Conservation (phyloP, 805 yeast genomes). For the Metschnikowia baotianmanensis region DNA sequence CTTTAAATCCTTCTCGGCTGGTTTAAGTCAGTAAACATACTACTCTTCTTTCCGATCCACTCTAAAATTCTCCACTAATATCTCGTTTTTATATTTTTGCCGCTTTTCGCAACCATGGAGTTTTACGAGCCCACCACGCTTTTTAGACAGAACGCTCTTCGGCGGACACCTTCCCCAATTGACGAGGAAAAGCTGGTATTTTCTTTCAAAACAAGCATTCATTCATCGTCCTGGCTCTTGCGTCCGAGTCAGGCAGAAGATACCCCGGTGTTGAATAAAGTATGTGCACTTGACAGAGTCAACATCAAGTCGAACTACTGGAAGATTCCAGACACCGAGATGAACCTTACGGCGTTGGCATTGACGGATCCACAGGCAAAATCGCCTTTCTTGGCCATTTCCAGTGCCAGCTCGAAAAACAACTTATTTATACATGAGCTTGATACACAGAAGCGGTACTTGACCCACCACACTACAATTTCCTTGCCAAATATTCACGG, state of each 20-base stretch:
- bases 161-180: constrained; percentile 7
- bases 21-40: too few species aligned
- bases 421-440: constrained; percentile 54
- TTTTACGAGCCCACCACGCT: constrained; percentile 41
- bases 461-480: constrained; percentile 60
- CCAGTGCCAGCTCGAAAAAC: constrained; percentile 44
- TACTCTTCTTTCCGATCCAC: background rate
- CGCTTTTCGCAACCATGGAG: constrained; percentile 18
- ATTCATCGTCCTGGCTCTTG: constrained; percentile 30
- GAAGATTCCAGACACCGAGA: constrained; percentile 43
- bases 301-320: constrained; percentile 45
- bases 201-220: constrained; percentile 6
- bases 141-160: constrained; percentile 41
- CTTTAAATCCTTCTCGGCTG: too few species aligned
- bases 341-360: constrained; percentile 46
- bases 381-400: constrained; percentile 48
- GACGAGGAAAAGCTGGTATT: constrained; percentile 11
- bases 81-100: too few species aligned
- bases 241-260: constrained; percentile 26
- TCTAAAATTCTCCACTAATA: background rate
- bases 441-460: constrained; percentile 35
- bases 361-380: constrained; percentile 19
- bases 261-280: constrained; percentile 38
- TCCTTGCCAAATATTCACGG: constrained; percentile 54
- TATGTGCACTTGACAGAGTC: constrained; percentile 39